These are phyloP conservation scores for Amauroascus niger DNA, from an alignment of 2,329 filamentous ascomycete species.

Conservation along the genomic window DNA sequence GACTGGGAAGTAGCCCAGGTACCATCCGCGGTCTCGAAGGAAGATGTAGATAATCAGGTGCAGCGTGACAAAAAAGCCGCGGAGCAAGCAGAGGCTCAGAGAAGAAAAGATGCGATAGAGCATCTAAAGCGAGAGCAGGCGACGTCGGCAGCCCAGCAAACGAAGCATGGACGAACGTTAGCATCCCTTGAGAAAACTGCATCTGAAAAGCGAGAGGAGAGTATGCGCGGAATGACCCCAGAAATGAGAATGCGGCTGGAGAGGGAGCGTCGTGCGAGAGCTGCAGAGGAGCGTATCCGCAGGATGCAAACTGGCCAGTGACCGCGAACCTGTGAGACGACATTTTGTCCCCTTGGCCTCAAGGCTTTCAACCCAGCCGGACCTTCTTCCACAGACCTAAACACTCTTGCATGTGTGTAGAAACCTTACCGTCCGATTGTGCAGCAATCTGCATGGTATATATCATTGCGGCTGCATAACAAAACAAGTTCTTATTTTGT, in stretches of 20 bases:
- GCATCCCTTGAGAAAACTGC: constrained; percentile 59
- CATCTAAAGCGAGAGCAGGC: constrained; percentile 56
- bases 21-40: constrained; percentile 58
- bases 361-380: constrained; percentile 19
- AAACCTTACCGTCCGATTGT: constrained; percentile 17
- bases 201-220: constrained; percentile 72
- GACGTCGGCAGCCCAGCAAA: constrained; percentile 36
- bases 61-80: constrained; percentile 61
- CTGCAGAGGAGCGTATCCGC: constrained; percentile 78
- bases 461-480: constrained; percentile 23
- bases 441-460: constrained; percentile 19
- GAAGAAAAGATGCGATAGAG: constrained; percentile 65
- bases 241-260: constrained; percentile 80
- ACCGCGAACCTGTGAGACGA: background rate
- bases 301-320: constrained; percentile 44
- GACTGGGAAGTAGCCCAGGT: constrained; percentile 70
- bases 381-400: constrained; percentile 25
- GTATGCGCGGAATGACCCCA: constrained; percentile 71
- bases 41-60: constrained; percentile 60
- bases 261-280: constrained; percentile 77
- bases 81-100: constrained; percentile 57
- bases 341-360: background rate
- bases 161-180: constrained; percentile 47
- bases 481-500: constrained; percentile 21
- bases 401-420: constrained; percentile 26